Evolutionary conservation across 192 early-diverging fungal species (phyloP).

Genomic region (Podila epigama): DNA sequence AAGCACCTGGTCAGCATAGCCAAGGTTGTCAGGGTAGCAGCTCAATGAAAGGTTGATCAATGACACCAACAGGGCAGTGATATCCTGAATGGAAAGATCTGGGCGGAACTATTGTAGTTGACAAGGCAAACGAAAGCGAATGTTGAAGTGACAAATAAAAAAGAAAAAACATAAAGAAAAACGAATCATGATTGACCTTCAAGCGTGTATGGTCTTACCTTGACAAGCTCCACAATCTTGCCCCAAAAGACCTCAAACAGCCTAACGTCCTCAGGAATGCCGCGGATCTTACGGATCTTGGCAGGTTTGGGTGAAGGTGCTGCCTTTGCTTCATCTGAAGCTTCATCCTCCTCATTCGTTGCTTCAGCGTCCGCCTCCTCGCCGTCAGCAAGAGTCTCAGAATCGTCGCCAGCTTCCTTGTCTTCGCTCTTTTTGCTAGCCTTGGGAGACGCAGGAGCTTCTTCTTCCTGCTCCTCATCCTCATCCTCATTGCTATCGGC

Average conservation of each 20-base stretch:
- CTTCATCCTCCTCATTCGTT: conserved; percentile 19
- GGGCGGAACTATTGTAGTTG: conserved; percentile 71
- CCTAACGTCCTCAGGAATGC: conserved; percentile 85
- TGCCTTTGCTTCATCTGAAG: conserved; percentile 25
- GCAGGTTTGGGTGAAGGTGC: conserved; percentile 37
- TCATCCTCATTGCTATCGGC: conserved; percentile 58
- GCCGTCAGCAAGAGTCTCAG: conserved; percentile 8
- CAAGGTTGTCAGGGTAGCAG: conserved; percentile 88
- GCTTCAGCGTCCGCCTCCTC: conserved; percentile 27
- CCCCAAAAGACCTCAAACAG: conserved; percentile 98
- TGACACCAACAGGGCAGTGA: conserved; percentile 89
- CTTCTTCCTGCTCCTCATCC: conserved; percentile 11
- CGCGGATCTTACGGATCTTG: conserved; percentile 63
- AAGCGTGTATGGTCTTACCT: conserved; percentile 51
- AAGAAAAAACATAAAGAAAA: not conserved
- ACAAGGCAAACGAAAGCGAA: not conserved
- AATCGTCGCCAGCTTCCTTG: conserved; percentile 20
- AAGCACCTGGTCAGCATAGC: conserved; percentile 91
- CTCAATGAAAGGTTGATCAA: conserved; percentile 91
- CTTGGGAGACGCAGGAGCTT: conserved; percentile 19
- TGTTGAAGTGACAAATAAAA: not conserved
- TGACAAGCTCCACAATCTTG: conserved; percentile 92
- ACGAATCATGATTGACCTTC: not conserved
- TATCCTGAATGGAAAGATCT: conserved; percentile 91
- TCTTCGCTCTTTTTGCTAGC: conserved; percentile 14